phyloP scores from a whole-genome alignment of 768 basidiomycete species.

The Kwoniella shandongensis region DNA sequence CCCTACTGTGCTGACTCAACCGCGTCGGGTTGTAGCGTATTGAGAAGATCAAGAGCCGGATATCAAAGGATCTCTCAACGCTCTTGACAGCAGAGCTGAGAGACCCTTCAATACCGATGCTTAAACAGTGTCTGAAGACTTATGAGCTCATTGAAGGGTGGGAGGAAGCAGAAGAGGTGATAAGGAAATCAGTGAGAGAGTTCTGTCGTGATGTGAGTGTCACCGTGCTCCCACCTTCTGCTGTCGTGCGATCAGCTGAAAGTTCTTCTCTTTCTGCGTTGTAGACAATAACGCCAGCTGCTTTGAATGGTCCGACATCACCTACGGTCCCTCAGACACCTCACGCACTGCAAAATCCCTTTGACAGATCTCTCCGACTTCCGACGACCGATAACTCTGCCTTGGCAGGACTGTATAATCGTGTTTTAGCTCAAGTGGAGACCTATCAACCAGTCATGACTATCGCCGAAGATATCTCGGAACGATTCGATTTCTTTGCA shows the following conservation, averaged over 20 bases:
- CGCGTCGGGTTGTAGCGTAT: conserved; percentile 62
- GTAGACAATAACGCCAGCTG: conserved; percentile 73
- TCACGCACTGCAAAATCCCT: conserved; percentile 60
- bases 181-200: conserved; percentile 69
- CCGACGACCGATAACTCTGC: conserved; percentile 59
- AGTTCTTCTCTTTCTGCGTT: neutral
- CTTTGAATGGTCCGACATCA: conserved; percentile 67
- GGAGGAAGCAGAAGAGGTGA: conserved; percentile 83
- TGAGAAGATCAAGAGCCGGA: conserved; percentile 74
- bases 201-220: conserved; percentile 71
- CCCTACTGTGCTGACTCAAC: neutral
- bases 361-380: conserved; percentile 52
- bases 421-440: conserved; percentile 58
- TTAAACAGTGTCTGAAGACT: conserved; percentile 46
- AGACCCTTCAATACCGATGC: conserved; percentile 3
- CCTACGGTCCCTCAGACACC: conserved; percentile 70
- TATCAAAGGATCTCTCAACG: conserved; percentile 82
- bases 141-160: conserved; percentile 68
- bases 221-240: neutral
- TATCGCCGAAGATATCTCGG: conserved; percentile 14
- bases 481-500: conserved; percentile 75
- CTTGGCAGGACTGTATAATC: conserved; percentile 75
- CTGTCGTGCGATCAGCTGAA: too few species aligned
- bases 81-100: conserved; percentile 68
- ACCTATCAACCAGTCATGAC: conserved; percentile 64